phyloP scores from a whole-genome alignment of 805 yeast genomes.

The Kodamaea sagamina region DNA sequence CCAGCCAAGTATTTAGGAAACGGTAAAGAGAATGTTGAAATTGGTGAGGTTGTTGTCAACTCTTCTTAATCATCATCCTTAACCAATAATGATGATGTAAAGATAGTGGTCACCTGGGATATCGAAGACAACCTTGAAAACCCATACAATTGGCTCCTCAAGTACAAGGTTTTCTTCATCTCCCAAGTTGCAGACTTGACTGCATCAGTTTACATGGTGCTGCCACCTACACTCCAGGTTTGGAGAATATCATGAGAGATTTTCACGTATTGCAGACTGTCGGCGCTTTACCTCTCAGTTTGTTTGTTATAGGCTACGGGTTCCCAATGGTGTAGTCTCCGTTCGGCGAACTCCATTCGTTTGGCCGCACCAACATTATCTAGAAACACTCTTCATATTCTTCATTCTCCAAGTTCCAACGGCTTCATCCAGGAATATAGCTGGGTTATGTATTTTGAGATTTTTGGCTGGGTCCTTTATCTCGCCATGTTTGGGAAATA shows the following conservation, averaged over 20 bases:
- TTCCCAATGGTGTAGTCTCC: slow-evolving; percentile 58
- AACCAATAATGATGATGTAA: background rate
- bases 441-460: slow-evolving; percentile 50
- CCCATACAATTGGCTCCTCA: slow-evolving; percentile 55
- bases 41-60: too few species aligned
- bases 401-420: slow-evolving; percentile 54
- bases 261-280: slow-evolving; percentile 46
- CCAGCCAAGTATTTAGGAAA: slow-evolving; percentile 38
- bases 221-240: slow-evolving; percentile 54
- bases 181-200: slow-evolving; percentile 42
- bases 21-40: background rate
- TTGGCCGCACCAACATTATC: slow-evolving; percentile 56
- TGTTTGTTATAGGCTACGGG: slow-evolving; percentile 61
- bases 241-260: slow-evolving; percentile 42
- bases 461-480: slow-evolving; percentile 57
- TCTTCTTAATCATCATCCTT: background rate
- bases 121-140: slow-evolving; percentile 53
- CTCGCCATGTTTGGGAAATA: slow-evolving; percentile 46
- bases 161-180: slow-evolving; percentile 39
- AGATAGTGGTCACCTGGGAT: slow-evolving; percentile 32
- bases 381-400: slow-evolving; percentile 47
- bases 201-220: slow-evolving; percentile 53
- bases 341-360: slow-evolving; percentile 50
- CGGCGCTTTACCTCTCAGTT: slow-evolving; percentile 51
- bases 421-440: slow-evolving; percentile 51